phyloP scores from a whole-genome alignment of 768 basidiomycete species.

The Suillus spraguei region DNA sequence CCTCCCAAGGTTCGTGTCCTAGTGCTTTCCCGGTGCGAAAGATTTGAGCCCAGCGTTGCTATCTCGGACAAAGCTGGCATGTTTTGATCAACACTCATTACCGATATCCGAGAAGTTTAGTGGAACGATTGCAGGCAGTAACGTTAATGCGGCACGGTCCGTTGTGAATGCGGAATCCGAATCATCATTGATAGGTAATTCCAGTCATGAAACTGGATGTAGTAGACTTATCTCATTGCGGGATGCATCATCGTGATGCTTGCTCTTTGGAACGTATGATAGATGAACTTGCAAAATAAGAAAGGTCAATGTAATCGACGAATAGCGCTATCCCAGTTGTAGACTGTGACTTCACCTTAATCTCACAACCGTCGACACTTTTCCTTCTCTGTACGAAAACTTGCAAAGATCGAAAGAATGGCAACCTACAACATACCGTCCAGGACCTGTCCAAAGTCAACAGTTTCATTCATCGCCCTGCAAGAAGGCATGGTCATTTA shows the following conservation, averaged over 20 bases:
- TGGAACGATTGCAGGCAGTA: not conserved
- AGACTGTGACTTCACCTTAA: not conserved
- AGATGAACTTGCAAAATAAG: not conserved
- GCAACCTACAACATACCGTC: no score
- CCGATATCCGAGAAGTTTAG: not conserved
- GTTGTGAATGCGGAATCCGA: not conserved
- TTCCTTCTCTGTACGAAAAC: slow-evolving; percentile 21
- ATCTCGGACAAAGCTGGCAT: not conserved
- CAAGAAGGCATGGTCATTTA: not conserved
- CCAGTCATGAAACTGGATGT: not conserved
- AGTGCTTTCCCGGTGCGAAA: not conserved
- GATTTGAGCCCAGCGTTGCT: not conserved
- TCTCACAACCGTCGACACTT: no score
- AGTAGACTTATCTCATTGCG: not conserved
- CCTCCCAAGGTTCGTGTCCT: not conserved
- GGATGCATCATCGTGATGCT: not conserved
- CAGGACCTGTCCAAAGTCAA: slow-evolving; percentile 12
- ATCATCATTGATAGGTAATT: not conserved
- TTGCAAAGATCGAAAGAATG: no score
- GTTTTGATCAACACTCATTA: not conserved
- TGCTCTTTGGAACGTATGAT: not conserved
- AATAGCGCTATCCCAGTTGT: not conserved
- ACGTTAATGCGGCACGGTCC: not conserved
- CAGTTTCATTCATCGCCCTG: slow-evolving; percentile 21
- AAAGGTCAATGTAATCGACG: not conserved